Base-by-base conservation (phyloP, 164 flowering plant species). In the Chimonanthus salicifolius region DNA sequence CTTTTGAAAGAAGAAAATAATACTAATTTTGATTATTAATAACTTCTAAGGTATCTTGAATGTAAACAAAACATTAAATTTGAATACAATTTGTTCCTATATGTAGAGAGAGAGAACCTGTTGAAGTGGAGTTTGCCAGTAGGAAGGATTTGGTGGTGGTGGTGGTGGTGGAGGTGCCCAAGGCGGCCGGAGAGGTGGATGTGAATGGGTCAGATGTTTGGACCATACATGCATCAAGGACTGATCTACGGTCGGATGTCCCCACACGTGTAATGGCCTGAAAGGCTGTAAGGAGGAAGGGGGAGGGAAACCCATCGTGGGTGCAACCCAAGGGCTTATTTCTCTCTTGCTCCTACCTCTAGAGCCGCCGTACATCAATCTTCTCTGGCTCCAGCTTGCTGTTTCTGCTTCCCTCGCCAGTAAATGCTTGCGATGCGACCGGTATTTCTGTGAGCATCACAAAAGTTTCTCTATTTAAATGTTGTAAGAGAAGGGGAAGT, bases 211-310 rank as follows among this genome's bases (percentile, higher is more conserved):
- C 7, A 83, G 78, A 74, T 85, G 94, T 75, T 87, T 91, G 13
- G 95, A 94, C 97, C 98, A 92, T 77, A 89, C 75, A 72, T 82
- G 92, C 78, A 85, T 73, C 20, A 81, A 44, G n/a, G 91, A 85
- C 67, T 81, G 91, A 64, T 92, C 90, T 6, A 82, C 77, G 33
- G 92, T 72, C 11, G 97, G 97, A 78, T 95, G 99, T 15, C 99
- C 99, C 99, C 99, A 92, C 4, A 92, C 99, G 58, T 95, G 99
- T 49, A 95, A 80, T 9, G 97, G 98, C 71, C 94, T 83, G 67
- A 83, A 74, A 33, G 67, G 76, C n/a, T 21, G 79, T 1, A 79
- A 44, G 13, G 89, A 83, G 10, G 87, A 45, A 3, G 79, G 79
- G 10, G 91, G 91, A 74, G 97, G 95, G 71, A 90, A 91, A 0